phyloP scores from a whole-genome alignment of 1,284 basidiomycete genomes.

The Ganoderma sinense region DNA sequence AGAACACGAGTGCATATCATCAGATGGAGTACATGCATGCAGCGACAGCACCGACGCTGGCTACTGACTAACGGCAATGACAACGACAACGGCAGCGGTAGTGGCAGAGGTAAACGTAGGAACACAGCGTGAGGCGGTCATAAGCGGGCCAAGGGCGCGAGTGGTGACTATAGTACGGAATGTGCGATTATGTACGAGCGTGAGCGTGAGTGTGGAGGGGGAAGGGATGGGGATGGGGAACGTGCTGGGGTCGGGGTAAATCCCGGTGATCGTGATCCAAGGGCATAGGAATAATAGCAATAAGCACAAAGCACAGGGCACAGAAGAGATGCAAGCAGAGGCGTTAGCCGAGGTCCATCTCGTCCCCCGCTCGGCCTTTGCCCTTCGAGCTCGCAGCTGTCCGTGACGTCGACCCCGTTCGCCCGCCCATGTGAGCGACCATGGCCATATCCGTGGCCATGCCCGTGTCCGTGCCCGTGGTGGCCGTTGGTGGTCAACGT shows the following conservation, averaged over 20 bases:
- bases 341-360: slow-evolving; percentile 36
- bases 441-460: not conserved
- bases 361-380: slow-evolving; percentile 43
- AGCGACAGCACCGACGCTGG: not conserved
- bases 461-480: not conserved
- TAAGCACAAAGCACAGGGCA: slow-evolving; percentile 46
- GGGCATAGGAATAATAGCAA: slow-evolving; percentile 34
- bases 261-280: slow-evolving; percentile 32
- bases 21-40: slow-evolving; percentile 8
- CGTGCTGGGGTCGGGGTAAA: slow-evolving; percentile 39
- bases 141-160: not conserved
- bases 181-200: slow-evolving; percentile 6
- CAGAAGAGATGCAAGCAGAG: not conserved
- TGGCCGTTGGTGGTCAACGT: slow-evolving; percentile 2
- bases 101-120: not conserved
- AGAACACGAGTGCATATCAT: slow-evolving; percentile 14
- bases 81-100: not conserved
- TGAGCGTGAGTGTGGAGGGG: slow-evolving; percentile 9
- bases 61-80: not conserved
- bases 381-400: slow-evolving; percentile 41
- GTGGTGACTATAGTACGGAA: slow-evolving; percentile 2
- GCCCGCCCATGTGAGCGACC: slow-evolving; percentile 9
- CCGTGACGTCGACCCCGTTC: slow-evolving; percentile 39
- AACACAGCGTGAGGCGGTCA: not conserved
- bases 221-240: slow-evolving; percentile 41